Conservation (phyloP, 2,329 filamentous ascomycete genomes). For the Alternaria gansuensis region DNA sequence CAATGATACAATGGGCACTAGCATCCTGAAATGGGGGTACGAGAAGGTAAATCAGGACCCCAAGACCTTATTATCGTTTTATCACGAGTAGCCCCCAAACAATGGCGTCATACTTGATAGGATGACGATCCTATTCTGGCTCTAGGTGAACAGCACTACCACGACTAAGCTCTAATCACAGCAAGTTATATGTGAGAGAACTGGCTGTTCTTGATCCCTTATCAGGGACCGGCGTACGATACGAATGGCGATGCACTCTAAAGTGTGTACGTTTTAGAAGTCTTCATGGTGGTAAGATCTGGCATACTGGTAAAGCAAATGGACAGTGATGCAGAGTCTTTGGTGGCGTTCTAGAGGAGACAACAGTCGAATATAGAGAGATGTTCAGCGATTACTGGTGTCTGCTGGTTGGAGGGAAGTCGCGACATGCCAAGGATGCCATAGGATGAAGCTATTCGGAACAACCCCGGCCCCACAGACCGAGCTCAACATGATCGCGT, state of each 20-base stretch:
- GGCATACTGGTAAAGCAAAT: no score
- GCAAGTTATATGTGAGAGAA: no score
- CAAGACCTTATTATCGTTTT: neutral
- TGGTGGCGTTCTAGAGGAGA: no score
- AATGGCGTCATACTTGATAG: neutral
- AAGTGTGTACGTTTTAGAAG: no score
- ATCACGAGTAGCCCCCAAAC: neutral
- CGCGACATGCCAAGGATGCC: constrained; percentile 1
- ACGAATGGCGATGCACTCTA: no score
- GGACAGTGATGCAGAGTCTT: no score
- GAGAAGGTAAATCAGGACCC: neutral
- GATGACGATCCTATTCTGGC: neutral
- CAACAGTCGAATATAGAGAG: no score
- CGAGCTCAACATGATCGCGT: constrained; percentile 27
- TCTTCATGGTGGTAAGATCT: no score
- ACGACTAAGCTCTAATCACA: neutral
- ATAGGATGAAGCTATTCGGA: constrained; percentile 24
- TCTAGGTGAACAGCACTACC: neutral
- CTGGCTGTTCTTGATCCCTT: no score
- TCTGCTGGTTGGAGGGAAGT: neutral
- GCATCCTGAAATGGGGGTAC: neutral
- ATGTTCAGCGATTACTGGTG: neutral
- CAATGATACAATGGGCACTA: neutral
- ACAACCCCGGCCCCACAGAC: constrained; percentile 25
- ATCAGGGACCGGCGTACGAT: no score